Evolutionary conservation across 1,284 basidiomycete species (phyloP).

Genomic region (Ceratobasidium sp.): DNA sequence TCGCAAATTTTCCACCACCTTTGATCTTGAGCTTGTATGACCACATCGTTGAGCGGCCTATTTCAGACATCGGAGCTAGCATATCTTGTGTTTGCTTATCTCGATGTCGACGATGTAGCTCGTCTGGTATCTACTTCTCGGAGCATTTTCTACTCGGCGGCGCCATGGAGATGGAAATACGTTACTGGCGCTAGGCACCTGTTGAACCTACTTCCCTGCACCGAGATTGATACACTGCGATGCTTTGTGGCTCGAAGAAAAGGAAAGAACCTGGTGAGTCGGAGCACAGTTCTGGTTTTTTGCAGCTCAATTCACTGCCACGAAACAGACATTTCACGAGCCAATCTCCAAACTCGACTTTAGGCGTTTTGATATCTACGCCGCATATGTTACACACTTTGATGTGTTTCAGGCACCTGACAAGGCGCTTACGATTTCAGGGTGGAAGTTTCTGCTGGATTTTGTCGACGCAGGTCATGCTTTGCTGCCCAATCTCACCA

Average conservation of each 20-base stretch:
- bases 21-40: too few relatives aligned
- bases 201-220: background rate
- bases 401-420: background rate
- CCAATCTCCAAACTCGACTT: slow-evolving; percentile 1
- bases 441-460: background rate
- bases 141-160: background rate
- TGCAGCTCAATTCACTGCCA: background rate
- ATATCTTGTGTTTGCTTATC: background rate
- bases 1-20: too few relatives aligned
- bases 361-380: background rate
- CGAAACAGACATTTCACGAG: background rate
- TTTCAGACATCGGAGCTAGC: background rate
- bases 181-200: background rate
- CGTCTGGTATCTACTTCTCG: background rate
- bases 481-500: background rate
- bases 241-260: too few relatives aligned
- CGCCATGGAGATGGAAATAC: background rate
- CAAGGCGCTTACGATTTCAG: background rate
- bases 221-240: background rate
- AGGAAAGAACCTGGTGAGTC: too few relatives aligned
- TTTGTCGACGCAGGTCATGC: background rate
- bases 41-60: too few relatives aligned
- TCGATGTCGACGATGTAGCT: background rate
- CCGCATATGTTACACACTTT: background rate
- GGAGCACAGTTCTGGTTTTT: too few relatives aligned